Evolutionary conservation across 805 yeast species (phyloP), one percentile per base, ranked within the genome.

Genomic region (Ogataea trehalophila): DNA sequence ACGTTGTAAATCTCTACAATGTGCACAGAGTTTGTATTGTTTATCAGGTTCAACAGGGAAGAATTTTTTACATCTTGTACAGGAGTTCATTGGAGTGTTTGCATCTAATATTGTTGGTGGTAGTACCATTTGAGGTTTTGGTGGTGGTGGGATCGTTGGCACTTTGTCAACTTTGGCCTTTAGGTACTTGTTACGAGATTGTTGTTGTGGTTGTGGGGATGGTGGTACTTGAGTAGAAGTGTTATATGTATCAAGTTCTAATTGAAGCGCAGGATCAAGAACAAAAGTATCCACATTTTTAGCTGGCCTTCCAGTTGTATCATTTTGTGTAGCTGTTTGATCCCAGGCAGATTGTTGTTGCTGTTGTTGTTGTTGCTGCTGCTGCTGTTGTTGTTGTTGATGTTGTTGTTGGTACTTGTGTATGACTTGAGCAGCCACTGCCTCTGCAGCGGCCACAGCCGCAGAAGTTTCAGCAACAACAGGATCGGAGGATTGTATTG

Each of bases 1-100:
- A 43, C 87, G 64, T 59, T 83, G 88, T 42, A 80, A 62, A 43
- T 76, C 81, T 35, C 87, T 73, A 58, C 88, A 83, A 57, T 80
- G 87, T 31, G 75, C 74, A 59, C 88, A 83, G 45, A 81, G 65
- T 58, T 79, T 80, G 65, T 62, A 82, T 15, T 67, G 62, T 56
- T 74, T 76, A 63, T 75, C 55, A 45, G 68, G 60, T 51, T 68
- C 59, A 50, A 74, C 77, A n/a, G 72, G 71, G 58, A 81, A 82
- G 11, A 68, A 73, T 55, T 80, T 81, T 58, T 81, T 80, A 57
- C 88, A 83, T 45, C 87, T 61, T 2, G 81, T 69, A 52, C 88
- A 83, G 20, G 41, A 34, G 1, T 50, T 23, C 40, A 53, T 31
- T 39, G 49, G 13, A 11, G 18, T 13, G 18, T 17, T 20, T 3